Percentiles rank a stretch among this genome's conserved stretches.
Conservation (phyloP, 805 yeast species). For the Peterozyma xylosa region DNA sequence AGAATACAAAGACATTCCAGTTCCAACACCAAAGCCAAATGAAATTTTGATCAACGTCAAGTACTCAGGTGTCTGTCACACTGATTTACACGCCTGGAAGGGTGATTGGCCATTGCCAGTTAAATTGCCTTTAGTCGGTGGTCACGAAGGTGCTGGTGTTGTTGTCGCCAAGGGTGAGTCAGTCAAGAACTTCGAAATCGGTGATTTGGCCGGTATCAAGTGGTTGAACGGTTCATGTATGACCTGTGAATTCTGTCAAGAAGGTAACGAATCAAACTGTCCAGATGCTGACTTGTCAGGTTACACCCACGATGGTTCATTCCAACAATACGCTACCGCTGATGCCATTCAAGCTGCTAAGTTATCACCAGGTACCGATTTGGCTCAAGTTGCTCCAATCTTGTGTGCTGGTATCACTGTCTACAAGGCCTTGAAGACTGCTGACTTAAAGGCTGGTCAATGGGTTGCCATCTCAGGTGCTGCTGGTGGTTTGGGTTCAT, state of each 20-base stretch:
- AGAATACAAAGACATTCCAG: slow-evolving; percentile 66
- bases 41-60: slow-evolving; percentile 60
- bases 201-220: slow-evolving; percentile 62
- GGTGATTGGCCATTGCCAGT: slow-evolving; percentile 62
- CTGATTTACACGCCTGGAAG: slow-evolving; percentile 70
- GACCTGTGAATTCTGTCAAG: slow-evolving; percentile 58
- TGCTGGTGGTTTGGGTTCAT: slow-evolving; percentile 44
- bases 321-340: slow-evolving; percentile 48
- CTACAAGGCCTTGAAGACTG: slow-evolving; percentile 45
- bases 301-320: slow-evolving; percentile 62
- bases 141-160: slow-evolving; percentile 70
- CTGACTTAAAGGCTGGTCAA: slow-evolving; percentile 36
- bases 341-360: slow-evolving; percentile 45
- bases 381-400: slow-evolving; percentile 40
- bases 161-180: slow-evolving; percentile 57
- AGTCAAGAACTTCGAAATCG: slow-evolving; percentile 53
- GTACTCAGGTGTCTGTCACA: slow-evolving; percentile 72
- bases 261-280: slow-evolving; percentile 58
- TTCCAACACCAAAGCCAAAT: slow-evolving; percentile 56
- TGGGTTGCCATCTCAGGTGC: slow-evolving; percentile 49
- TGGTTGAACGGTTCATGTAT: slow-evolving; percentile 66
- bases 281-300: slow-evolving; percentile 64
- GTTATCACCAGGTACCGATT: slow-evolving; percentile 36
- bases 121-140: slow-evolving; percentile 59
- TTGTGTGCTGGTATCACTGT: slow-evolving; percentile 49